A percentile compares a stretch with the other conserved stretches of the same genome.
Conservation (phyloP, 1,284 basidiomycete genomes). For the Mycosarcoma maydis region DNA sequence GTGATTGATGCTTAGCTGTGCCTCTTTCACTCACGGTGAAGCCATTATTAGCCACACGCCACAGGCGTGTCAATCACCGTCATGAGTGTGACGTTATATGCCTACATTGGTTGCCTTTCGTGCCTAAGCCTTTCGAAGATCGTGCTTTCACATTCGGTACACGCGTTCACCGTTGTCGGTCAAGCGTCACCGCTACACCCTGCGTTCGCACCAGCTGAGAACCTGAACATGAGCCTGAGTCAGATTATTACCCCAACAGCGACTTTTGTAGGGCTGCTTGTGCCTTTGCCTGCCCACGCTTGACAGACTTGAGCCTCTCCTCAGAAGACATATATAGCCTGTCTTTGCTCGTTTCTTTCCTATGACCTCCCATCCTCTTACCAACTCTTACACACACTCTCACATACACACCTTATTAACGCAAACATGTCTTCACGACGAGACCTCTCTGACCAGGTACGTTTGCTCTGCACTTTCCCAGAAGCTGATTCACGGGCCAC, state of each 20-base stretch:
- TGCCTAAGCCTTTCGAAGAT: neutral
- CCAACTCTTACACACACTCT: neutral
- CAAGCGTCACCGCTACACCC: constrained; percentile 1
- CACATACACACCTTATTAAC: constrained; percentile 12
- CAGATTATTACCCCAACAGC: too few species aligned
- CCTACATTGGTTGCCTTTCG: too few species aligned
- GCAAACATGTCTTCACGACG: constrained; percentile 53
- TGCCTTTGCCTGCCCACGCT: too few species aligned
- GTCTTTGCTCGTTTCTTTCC: neutral
- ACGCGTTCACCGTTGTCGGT: too few species aligned
- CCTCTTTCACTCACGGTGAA: too few species aligned
- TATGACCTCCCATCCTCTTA: neutral
- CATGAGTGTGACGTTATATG: too few species aligned
- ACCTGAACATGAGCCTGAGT: too few species aligned
- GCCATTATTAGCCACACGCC: too few species aligned
- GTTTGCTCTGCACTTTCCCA: neutral
- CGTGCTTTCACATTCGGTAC: too few species aligned
- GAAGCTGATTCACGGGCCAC: too few species aligned
- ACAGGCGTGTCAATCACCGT: neutral
- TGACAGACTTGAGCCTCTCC: neutral
- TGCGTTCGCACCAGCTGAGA: neutral
- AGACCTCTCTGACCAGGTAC: constrained; percentile 52
- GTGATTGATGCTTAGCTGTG: too few species aligned
- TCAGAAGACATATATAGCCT: constrained; percentile 23
- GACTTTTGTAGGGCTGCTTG: too few species aligned